phyloP scores from a whole-genome alignment of 23 red algal species.

The Agarophyton chilense region DNA sequence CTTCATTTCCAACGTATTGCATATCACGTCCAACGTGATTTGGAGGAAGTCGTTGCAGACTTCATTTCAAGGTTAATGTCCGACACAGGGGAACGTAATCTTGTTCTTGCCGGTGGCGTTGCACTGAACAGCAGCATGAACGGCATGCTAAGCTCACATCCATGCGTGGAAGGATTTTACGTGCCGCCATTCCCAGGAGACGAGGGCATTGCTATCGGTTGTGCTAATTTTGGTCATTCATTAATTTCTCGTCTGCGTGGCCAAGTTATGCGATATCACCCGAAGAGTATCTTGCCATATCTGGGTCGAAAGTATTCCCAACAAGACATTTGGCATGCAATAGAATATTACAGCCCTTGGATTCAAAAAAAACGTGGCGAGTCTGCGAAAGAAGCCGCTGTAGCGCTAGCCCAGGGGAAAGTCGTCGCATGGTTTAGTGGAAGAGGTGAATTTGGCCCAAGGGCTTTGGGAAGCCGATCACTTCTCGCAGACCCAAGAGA shows the following conservation, averaged over 20 bases:
- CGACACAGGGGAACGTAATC: slow-evolving; percentile 25
- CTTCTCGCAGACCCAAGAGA: slow-evolving; percentile 76
- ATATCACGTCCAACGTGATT: slow-evolving; percentile 40
- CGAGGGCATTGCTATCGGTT: slow-evolving; percentile 93
- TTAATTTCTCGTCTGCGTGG: not conserved
- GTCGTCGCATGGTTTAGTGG: slow-evolving; percentile 82
- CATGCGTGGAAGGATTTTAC: slow-evolving; percentile 39
- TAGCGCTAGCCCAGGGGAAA: slow-evolving; percentile 44
- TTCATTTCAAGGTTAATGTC: slow-evolving; percentile 28
- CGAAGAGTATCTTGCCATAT: slow-evolving; percentile 39
- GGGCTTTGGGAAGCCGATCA: slow-evolving; percentile 88
- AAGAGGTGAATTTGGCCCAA: slow-evolving; percentile 79
- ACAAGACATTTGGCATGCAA: slow-evolving; percentile 31
- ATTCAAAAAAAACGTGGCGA: slow-evolving; percentile 9
- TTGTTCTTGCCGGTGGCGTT: slow-evolving; percentile 79
- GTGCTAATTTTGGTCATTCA: slow-evolving; percentile 67
- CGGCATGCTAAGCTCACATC: slow-evolving; percentile 24
- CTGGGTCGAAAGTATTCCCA: slow-evolving; percentile 54
- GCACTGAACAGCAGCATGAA: slow-evolving; percentile 82
- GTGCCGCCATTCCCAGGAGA: slow-evolving; percentile 88
- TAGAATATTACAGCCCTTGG: slow-evolving; percentile 57
- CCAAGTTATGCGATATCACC: not conserved
- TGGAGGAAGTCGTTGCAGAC: slow-evolving; percentile 23
- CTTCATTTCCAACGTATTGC: slow-evolving; percentile 42
- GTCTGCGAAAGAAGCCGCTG: slow-evolving; percentile 47